These are phyloP conservation scores for Grosmannia clavigera DNA, from an alignment of 2,329 filamentous ascomycete genomes.

Conservation along the genomic window DNA sequence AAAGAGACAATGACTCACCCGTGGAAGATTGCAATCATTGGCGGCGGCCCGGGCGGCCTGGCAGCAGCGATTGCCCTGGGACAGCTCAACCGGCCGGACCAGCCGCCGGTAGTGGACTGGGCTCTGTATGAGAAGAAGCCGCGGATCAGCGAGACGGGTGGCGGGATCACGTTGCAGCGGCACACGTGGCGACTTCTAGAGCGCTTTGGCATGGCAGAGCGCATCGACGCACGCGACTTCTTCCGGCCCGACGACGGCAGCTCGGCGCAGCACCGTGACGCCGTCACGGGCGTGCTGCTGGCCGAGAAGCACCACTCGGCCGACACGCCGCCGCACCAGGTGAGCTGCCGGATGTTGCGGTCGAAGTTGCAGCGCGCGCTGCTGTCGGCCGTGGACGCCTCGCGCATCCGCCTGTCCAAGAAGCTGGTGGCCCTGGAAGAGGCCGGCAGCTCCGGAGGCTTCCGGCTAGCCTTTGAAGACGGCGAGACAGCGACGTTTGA, in stretches of 20 bases:
- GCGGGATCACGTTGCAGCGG: constrained; percentile 23
- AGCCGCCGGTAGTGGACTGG: constrained; percentile 18
- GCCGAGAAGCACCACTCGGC: constrained; percentile 12
- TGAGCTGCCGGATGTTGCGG: constrained; percentile 19
- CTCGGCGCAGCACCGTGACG: constrained; percentile 19
- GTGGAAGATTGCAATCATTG: constrained; percentile 10
- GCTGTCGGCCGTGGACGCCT: constrained; percentile 29
- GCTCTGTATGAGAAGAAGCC: constrained; percentile 16
- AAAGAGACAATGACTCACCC: neutral
- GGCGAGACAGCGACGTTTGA: constrained; percentile 13
- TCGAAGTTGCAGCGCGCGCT: constrained; percentile 35
- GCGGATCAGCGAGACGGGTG: constrained; percentile 22
- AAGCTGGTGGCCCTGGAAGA: constrained; percentile 20
- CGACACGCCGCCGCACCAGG: constrained; percentile 15
- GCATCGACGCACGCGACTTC: constrained; percentile 19
- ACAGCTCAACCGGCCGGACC: constrained; percentile 12
- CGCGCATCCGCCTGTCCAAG: constrained; percentile 30
- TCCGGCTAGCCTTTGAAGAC: constrained; percentile 33
- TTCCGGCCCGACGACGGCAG: constrained; percentile 16
- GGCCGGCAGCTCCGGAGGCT: constrained; percentile 17
- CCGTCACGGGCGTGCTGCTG: constrained; percentile 19
- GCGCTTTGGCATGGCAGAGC: constrained; percentile 19
- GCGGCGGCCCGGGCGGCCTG: constrained; percentile 11
- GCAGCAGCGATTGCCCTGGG: constrained; percentile 7
- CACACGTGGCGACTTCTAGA: constrained; percentile 24